phyloP scores from a whole-genome alignment of 768 basidiomycete species.

The Hypsizygus marmoreus region DNA sequence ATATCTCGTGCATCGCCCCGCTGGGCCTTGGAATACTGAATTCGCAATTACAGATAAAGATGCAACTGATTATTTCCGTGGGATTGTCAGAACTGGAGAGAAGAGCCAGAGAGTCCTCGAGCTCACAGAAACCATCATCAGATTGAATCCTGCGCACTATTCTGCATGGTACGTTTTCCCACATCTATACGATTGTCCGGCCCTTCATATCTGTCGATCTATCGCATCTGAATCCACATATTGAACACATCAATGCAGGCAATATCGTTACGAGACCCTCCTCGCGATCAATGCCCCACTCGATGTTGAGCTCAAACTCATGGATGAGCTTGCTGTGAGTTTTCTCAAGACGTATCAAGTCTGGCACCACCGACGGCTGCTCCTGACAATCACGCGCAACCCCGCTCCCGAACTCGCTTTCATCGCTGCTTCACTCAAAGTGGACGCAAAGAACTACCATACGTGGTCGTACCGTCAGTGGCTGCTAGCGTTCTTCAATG shows the following conservation, averaged over 20 bases:
- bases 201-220: not conserved
- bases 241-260: constrained; percentile 58
- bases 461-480: constrained; percentile 99
- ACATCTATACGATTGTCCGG: not conserved
- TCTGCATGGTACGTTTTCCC: constrained; percentile 78
- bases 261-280: constrained; percentile 91
- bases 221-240: constrained; percentile 1
- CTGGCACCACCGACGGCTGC: constrained; percentile 89
- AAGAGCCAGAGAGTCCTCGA: constrained; percentile 79
- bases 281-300: constrained; percentile 67
- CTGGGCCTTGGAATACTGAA: not conserved
- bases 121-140: constrained; percentile 87
- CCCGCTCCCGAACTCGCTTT: constrained; percentile 77
- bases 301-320: constrained; percentile 75
- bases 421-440: constrained; percentile 67
- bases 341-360: constrained; percentile 97
- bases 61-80: constrained; percentile 91
- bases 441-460: constrained; percentile 96
- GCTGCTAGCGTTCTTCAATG: constrained; percentile 84
- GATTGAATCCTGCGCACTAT: constrained; percentile 94
- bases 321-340: constrained; percentile 83
- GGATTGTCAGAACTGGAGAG: constrained; percentile 75
- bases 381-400: constrained; percentile 57
- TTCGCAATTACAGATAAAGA: constrained; percentile 68
- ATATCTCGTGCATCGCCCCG: constrained; percentile 3